Conservation (phyloP, 345 rosid genomes). For the Linum usitatissimum region DNA sequence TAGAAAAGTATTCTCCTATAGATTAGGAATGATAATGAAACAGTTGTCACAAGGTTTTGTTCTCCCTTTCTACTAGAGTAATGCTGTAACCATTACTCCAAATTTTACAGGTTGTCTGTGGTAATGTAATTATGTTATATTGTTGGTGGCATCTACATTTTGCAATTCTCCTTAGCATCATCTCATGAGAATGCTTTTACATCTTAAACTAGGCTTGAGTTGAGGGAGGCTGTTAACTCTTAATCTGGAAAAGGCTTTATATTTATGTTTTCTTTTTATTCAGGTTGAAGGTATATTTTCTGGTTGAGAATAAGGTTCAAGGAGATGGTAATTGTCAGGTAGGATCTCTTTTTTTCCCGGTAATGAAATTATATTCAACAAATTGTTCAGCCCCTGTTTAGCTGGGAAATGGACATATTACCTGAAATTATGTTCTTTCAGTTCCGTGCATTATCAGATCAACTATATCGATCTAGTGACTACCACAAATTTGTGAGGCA, state of each 20-base stretch:
- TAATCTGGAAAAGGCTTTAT: neutral
- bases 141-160: too few species aligned
- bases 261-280: neutral
- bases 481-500: constrained; percentile 65
- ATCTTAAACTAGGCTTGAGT: neutral
- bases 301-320: constrained; percentile 51
- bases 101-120: too few species aligned
- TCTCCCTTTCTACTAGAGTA: too few species aligned
- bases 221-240: neutral
- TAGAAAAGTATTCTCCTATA: neutral
- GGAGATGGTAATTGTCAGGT: constrained; percentile 84
- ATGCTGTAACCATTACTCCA: too few species aligned
- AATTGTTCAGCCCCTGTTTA: neutral
- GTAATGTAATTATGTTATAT: too few species aligned
- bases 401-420: neutral
- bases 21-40: neutral
- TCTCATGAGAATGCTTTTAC: neutral
- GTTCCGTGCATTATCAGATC: constrained; percentile 86
- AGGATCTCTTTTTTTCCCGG: constrained; percentile 9
- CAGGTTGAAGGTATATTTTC: constrained; percentile 43
- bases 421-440: constrained; percentile 25
- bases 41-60: neutral
- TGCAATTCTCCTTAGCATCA: too few species aligned
- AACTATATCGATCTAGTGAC: constrained; percentile 70
- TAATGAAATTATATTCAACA: neutral